Percentiles rank a stretch among this genome's conserved stretches.
Conservation (phyloP, 768 basidiomycete species). For the Phanerodontia chrysosporium region DNA sequence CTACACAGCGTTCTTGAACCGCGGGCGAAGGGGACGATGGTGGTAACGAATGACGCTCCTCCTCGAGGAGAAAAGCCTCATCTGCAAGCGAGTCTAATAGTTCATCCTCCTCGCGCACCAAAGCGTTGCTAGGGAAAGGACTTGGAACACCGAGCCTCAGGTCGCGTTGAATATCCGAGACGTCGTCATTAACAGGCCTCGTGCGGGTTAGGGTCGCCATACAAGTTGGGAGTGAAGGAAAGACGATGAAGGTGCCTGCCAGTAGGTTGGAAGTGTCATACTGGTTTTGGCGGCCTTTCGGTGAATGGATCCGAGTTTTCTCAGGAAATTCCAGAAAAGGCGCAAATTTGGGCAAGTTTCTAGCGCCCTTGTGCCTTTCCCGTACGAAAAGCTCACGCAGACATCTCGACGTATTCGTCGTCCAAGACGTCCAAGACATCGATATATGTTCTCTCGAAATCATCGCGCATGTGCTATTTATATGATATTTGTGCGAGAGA, state of each 20-base stretch:
- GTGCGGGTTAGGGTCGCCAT: conserved; percentile 7
- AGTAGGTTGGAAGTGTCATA: not conserved
- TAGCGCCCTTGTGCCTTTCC: too few species aligned
- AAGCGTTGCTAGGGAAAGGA: conserved; percentile 4
- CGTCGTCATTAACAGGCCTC: not conserved
- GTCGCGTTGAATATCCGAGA: not conserved
- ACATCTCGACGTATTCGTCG: too few species aligned
- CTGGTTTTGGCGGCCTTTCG: not conserved
- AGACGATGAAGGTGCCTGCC: not conserved
- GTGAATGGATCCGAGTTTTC: not conserved
- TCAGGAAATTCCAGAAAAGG: not conserved
- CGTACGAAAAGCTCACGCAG: too few species aligned
- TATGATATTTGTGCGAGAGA: too few species aligned
- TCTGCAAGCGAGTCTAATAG: not conserved
- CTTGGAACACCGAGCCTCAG: conserved; percentile 1
- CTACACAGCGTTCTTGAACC: not conserved
- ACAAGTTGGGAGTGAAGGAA: conserved; percentile 1
- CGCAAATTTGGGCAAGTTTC: not conserved
- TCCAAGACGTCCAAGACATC: too few species aligned
- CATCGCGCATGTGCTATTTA: too few species aligned
- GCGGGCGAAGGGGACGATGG: not conserved
- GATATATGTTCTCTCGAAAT: too few species aligned
- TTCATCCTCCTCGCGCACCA: conserved; percentile 10
- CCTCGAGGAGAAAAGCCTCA: conserved; percentile 6
- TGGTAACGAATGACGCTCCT: not conserved